A percentile compares a stretch with the other conserved stretches of the same genome.
Evolutionary conservation across 2,329 filamentous ascomycete species (phyloP).

Genomic region (Karstenula rhodostoma): DNA sequence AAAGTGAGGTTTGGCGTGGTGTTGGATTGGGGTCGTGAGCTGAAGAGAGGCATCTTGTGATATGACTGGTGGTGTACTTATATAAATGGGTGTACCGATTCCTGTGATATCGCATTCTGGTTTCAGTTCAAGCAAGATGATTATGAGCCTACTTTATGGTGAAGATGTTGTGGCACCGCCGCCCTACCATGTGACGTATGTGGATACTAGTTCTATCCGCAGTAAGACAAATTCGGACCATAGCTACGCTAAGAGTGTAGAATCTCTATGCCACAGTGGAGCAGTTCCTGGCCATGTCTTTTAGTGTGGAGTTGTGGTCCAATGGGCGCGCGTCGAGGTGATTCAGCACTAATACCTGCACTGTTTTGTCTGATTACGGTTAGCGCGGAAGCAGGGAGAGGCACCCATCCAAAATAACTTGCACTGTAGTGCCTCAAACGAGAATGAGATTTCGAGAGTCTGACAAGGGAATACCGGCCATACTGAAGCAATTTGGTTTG

Average conservation of each 20-base stretch:
- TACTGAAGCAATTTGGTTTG: no score
- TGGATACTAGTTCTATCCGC: background rate
- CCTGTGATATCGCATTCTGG: no score
- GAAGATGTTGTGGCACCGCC: background rate
- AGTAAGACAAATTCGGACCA: background rate
- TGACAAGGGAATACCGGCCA: no score
- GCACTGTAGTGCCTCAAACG: background rate
- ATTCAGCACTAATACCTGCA: background rate
- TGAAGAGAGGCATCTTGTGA: constrained; percentile 1
- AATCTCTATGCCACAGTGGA: background rate
- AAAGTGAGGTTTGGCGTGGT: background rate
- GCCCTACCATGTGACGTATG: background rate
- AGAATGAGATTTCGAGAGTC: no score
- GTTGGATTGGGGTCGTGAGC: background rate
- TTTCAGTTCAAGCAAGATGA: background rate
- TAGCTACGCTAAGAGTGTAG: background rate
- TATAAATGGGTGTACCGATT: no score
- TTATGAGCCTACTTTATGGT: background rate
- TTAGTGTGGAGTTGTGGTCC: background rate
- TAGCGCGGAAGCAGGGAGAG: background rate
- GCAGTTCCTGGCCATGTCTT: background rate
- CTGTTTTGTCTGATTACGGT: background rate
- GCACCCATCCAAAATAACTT: background rate
- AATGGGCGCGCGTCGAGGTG: background rate
- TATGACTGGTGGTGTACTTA: background rate